phyloP scores from a whole-genome alignment of 2,329 filamentous ascomycete species.

The Trichoderma gracile region DNA sequence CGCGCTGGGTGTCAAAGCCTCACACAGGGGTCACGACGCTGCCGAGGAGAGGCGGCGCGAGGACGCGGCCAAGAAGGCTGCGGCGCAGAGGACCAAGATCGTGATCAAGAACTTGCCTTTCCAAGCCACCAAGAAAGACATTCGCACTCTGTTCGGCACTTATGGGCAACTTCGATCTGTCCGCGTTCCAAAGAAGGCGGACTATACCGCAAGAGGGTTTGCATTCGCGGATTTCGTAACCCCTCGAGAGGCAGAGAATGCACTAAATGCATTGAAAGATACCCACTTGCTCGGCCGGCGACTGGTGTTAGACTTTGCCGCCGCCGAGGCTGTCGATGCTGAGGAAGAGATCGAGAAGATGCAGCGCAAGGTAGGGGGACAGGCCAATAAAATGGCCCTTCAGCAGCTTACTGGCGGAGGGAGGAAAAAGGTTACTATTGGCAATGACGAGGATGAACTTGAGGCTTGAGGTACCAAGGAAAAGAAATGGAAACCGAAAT shows the following conservation, averaged over 20 bases:
- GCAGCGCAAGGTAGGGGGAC: conserved; percentile 90
- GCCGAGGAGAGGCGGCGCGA: conserved; percentile 82
- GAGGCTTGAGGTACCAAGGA: conserved; percentile 38
- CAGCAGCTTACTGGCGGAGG: conserved; percentile 83
- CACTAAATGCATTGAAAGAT: conserved; percentile 85
- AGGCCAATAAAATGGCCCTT: conserved; percentile 86
- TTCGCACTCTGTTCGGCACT: conserved; percentile 79
- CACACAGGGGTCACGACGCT: conserved; percentile 83
- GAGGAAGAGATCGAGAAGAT: conserved; percentile 97
- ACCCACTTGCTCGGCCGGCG: conserved; percentile 90
- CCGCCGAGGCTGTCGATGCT: conserved; percentile 83
- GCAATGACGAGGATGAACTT: conserved; percentile 64
- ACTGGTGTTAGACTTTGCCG: conserved; percentile 88
- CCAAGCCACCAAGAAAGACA: conserved; percentile 89
- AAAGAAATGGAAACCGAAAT: neutral
- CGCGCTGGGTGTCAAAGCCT: conserved; percentile 79
- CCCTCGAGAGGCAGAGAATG: conserved; percentile 83
- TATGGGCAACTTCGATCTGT: conserved; percentile 93
- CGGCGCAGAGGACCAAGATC: conserved; percentile 81
- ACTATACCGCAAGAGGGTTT: conserved; percentile 84
- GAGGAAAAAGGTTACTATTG: conserved; percentile 87
- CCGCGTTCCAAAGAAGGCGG: conserved; percentile 92
- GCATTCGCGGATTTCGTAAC: conserved; percentile 97
- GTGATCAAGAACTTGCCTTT: conserved; percentile 98
- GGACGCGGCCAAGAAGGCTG: conserved; percentile 78